Base-by-base conservation (phyloP, 805 yeast genomes). In the Jamesozyma lodderae region DNA sequence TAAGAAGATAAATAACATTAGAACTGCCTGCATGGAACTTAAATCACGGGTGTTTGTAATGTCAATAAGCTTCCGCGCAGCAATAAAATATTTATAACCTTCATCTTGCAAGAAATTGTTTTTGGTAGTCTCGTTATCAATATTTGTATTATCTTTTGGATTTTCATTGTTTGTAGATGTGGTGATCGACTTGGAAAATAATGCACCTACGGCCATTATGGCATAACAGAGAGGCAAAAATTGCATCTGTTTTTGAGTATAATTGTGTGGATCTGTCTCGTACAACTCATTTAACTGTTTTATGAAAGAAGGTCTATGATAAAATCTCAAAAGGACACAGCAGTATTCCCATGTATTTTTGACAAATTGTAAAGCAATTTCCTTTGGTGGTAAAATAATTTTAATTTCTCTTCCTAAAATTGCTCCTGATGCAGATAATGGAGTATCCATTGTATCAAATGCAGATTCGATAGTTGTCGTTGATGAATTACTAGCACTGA, bases 301-400 rank as follows among this genome's bases (percentile, higher is more conserved):
- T 36, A 82, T 69, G 47, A 86, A 77, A 2, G 87, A 75, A 1
- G 95, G 94, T 24, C 95, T 68, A 54, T 87, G 96, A 57, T 84
- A 84, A 55, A 87, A 86, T 38, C 95, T 67, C 53, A 86, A 81
- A 36, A 88, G 63, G 8, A 92, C 72, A 61, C 94, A 85, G 1
- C 94, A 87, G 48, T 81, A 80, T 49, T 79, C 77, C 94, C 95
- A 87, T 3, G 90, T 84, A 34, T 77, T 75, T 49, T 75, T 77
- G 21, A 87, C 77, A 49, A 87, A 69, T 49, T 76, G 75, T 27
- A 84, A 60, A 0, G 95, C 90, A 18, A 74, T 73, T 17, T 77
- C 79, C 50, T 82, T 77, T 3, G 92, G 75, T 0, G 96, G 96
- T 31, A 87, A 60, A 7, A 81, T 73, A 35, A 81, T 70, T 45